These are phyloP conservation scores for Tolypocladium tropicale DNA, from an alignment of 2,329 filamentous ascomycete genomes.

Conservation along the genomic window DNA sequence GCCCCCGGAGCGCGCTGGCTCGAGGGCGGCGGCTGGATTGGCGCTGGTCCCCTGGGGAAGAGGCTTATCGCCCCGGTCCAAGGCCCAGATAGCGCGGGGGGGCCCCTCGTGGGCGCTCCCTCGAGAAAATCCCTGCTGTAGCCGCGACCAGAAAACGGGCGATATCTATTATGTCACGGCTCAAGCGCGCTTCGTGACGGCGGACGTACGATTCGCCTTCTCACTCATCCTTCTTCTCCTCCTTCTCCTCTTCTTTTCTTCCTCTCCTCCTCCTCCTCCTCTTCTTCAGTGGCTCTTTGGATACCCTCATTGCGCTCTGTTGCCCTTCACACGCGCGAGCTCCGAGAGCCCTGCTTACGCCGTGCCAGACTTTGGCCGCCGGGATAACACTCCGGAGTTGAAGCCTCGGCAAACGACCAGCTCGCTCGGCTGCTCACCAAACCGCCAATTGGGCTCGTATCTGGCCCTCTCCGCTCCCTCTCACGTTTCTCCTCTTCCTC, in stretches of 20 bases:
- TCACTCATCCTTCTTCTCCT: neutral
- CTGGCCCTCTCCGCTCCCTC: neutral
- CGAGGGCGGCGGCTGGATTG: too few species aligned
- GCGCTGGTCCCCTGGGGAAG: neutral
- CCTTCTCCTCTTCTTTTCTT: neutral
- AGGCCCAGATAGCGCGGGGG: neutral
- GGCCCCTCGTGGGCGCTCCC: neutral
- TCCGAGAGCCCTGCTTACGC: neutral
- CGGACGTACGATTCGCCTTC: neutral
- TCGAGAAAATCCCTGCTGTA: neutral
- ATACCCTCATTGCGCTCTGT: neutral
- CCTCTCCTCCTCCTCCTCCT: neutral
- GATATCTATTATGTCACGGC: neutral
- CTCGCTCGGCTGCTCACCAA: neutral
- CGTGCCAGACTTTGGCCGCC: neutral
- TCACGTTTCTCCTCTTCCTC: neutral
- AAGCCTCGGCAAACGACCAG: neutral
- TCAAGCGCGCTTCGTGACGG: neutral
- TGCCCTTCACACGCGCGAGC: neutral
- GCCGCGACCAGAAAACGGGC: neutral
- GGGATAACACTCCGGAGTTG: neutral
- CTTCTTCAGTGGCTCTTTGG: neutral
- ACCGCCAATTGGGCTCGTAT: neutral
- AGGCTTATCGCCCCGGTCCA: neutral
- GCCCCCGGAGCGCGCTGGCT: neutral